Evolutionary conservation across 805 yeast genomes (phyloP).

Genomic region (Maudiozyma pseudohumilis): DNA sequence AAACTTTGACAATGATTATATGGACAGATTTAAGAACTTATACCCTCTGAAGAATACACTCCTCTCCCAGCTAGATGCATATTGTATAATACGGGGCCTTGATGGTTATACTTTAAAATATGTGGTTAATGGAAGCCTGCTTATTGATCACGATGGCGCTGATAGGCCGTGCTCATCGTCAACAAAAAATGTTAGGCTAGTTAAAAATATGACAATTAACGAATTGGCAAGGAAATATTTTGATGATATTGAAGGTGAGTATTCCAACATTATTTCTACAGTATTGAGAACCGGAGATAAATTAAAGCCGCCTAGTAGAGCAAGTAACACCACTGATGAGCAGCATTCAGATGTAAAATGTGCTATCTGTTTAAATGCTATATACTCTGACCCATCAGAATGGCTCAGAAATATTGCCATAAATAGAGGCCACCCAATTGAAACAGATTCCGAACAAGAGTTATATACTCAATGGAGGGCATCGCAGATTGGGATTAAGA

Average conservation of each 20-base stretch:
- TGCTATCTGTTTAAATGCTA: slow-evolving; percentile 43
- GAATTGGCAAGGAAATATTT: slow-evolving; percentile 72
- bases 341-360: slow-evolving; percentile 32
- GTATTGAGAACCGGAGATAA: slow-evolving; percentile 86
- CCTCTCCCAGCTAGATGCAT: slow-evolving; percentile 55
- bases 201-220: slow-evolving; percentile 70
- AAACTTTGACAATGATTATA: slow-evolving; percentile 21
- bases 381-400: slow-evolving; percentile 46
- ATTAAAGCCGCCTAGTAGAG: slow-evolving; percentile 39
- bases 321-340: background rate
- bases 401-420: slow-evolving; percentile 71
- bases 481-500: slow-evolving; percentile 17
- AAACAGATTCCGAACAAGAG: slow-evolving; percentile 33
- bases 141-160: slow-evolving; percentile 13
- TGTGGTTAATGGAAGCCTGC: slow-evolving; percentile 11
- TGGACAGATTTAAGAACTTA: slow-evolving; percentile 34
- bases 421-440: slow-evolving; percentile 41
- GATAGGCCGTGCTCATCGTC: slow-evolving; percentile 30
- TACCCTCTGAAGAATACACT: slow-evolving; percentile 72
- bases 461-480: slow-evolving; percentile 29
- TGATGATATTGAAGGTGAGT: slow-evolving; percentile 57
- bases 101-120: slow-evolving; percentile 24
- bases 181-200: slow-evolving; percentile 6
- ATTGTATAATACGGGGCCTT: slow-evolving; percentile 32
- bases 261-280: slow-evolving; percentile 84